Percentiles rank a stretch among this genome's conserved stretches.
Conservation (phyloP, 352 stramenopile species). For the Phytophthora gonapodyides region DNA sequence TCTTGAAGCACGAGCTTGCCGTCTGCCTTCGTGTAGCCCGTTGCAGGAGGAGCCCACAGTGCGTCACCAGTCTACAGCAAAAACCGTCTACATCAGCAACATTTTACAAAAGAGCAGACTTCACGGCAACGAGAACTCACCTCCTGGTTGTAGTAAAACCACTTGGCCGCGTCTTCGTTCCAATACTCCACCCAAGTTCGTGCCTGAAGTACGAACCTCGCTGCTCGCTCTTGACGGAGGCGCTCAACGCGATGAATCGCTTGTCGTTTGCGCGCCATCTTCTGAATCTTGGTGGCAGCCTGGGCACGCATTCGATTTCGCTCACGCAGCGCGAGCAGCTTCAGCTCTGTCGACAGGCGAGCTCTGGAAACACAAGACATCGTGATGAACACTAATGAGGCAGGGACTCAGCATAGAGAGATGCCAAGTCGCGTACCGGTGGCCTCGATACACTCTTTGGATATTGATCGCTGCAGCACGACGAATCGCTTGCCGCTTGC, state of each 20-base stretch:
- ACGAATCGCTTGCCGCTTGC: constrained; percentile 35
- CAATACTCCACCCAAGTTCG: constrained; percentile 75
- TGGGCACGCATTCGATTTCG: constrained; percentile 54
- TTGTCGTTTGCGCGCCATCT: constrained; percentile 48
- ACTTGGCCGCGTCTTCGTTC: constrained; percentile 70
- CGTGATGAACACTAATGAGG: background rate
- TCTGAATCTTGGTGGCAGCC: constrained; percentile 76
- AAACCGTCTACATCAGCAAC: constrained; percentile 8
- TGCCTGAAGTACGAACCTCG: constrained; percentile 49
- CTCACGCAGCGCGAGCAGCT: constrained; percentile 63
- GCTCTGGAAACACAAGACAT: constrained; percentile 33
- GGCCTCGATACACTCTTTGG: constrained; percentile 74
- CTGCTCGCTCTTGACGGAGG: constrained; percentile 40
- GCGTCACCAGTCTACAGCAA: constrained; percentile 62
- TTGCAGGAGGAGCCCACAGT: constrained; percentile 67
- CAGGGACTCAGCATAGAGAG: background rate
- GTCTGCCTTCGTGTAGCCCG: constrained; percentile 74
- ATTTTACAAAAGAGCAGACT: background rate
- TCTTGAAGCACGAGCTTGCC: constrained; percentile 72
- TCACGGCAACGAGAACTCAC: constrained; percentile 20
- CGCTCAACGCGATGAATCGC: constrained; percentile 44
- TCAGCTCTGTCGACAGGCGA: constrained; percentile 69
- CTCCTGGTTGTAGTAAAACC: constrained; percentile 82
- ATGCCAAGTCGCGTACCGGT: constrained; percentile 42
- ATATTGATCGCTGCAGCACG: constrained; percentile 57